Percentiles rank a stretch among this genome's conserved stretches.
Evolutionary conservation across 495 filamentous ascomycete genomes (phyloP).

Genomic region (Aspergillus biplanus): DNA sequence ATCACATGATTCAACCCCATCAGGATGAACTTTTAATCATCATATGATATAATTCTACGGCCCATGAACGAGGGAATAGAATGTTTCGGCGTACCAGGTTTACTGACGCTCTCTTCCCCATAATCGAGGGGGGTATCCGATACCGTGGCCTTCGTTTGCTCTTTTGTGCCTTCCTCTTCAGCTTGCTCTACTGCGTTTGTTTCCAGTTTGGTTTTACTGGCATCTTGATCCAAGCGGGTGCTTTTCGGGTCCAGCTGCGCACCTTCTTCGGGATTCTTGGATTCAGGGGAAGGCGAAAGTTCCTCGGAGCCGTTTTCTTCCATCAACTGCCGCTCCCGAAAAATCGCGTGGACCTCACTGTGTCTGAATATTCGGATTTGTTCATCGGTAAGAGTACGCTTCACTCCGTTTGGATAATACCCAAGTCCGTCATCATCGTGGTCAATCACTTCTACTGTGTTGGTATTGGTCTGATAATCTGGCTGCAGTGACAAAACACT

Average conservation of each 20-base stretch:
- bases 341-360: slow-evolving; percentile 78
- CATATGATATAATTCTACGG: slow-evolving; percentile 45
- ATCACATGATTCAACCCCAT: background rate
- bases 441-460: slow-evolving; percentile 36
- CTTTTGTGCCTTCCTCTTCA: background rate
- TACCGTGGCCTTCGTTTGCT: background rate
- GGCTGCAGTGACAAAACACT: slow-evolving; percentile 13
- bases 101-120: slow-evolving; percentile 10
- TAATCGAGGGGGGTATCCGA: slow-evolving; percentile 20
- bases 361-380: slow-evolving; percentile 90
- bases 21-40: slow-evolving; percentile 33
- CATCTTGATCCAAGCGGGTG: background rate
- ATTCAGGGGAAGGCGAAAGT: background rate
- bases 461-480: slow-evolving; percentile 23
- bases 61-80: slow-evolving; percentile 23
- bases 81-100: background rate
- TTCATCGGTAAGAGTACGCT: slow-evolving; percentile 89
- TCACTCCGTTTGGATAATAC: slow-evolving; percentile 86
- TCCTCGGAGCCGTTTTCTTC: slow-evolving; percentile 34
- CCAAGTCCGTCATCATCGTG: slow-evolving; percentile 76
- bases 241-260: background rate
- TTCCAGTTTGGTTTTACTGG: background rate
- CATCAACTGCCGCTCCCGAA: slow-evolving; percentile 54
- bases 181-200: background rate
- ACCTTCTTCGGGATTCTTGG: background rate